phyloP scores from a whole-genome alignment of 2,329 filamentous ascomycete species.

The Trichoderma sp. region DNA sequence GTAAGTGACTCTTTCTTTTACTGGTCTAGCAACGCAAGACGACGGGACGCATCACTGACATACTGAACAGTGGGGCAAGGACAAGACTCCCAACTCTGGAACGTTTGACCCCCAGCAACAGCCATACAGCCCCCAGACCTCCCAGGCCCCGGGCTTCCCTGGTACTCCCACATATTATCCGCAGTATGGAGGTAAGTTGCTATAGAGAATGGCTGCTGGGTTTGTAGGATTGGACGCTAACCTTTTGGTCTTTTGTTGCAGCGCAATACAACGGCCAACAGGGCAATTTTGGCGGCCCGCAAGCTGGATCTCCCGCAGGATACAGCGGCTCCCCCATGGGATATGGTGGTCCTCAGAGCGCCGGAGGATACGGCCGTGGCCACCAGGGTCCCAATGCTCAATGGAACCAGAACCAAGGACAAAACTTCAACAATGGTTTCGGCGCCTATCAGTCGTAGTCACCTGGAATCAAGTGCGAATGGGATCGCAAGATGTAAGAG shows the following conservation, averaged over 20 bases:
- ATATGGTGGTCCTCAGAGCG: conserved; percentile 69
- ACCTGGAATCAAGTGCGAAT: conserved; percentile 22
- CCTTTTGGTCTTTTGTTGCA: conserved; percentile 23
- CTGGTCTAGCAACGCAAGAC: background rate
- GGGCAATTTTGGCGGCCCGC: conserved; percentile 61
- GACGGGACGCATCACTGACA: conserved; percentile 15
- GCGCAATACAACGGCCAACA: conserved; percentile 63
- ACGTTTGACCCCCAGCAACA: conserved; percentile 74
- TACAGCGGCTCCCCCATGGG: conserved; percentile 67
- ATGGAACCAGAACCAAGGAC: conserved; percentile 52
- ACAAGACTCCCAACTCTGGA: conserved; percentile 76
- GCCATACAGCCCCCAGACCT: conserved; percentile 69
- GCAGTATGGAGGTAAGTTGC: conserved; percentile 75
- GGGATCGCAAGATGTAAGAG: conserved; percentile 20
- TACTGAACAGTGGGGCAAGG: conserved; percentile 84
- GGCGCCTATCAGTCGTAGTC: conserved; percentile 58
- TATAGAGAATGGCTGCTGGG: too few species aligned
- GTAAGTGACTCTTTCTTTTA: conserved; percentile 57
- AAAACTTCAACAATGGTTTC: conserved; percentile 60
- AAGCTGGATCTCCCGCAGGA: conserved; percentile 58
- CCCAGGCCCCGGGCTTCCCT: conserved; percentile 68
- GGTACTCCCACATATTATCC: conserved; percentile 87
- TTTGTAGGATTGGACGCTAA: conserved; percentile 24
- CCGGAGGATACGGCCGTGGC: conserved; percentile 81
- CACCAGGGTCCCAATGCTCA: conserved; percentile 56